Conservation (phyloP, 2,329 filamentous ascomycete genomes). For the Colletotrichum siamense region DNA sequence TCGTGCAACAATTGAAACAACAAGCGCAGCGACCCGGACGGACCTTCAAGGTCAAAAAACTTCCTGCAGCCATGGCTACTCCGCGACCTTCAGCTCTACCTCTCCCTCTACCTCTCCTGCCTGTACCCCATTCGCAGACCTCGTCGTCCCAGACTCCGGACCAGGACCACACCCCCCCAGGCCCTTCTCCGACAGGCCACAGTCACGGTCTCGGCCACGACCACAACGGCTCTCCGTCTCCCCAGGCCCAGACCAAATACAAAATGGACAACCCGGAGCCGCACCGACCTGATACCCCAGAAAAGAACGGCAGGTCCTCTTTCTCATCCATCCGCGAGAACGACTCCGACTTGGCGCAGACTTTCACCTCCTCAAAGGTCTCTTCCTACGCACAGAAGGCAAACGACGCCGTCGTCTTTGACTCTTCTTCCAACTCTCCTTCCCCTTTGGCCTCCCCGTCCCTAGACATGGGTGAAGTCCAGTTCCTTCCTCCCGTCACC, state of each 20-base stretch:
- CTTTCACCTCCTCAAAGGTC: conserved; percentile 67
- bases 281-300: conserved; percentile 32
- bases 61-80: conserved; percentile 20
- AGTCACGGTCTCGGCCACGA: background rate
- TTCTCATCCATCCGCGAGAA: conserved; percentile 69
- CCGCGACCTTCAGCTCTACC: background rate
- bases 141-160: conserved; percentile 19
- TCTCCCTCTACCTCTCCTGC: background rate
- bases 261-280: conserved; percentile 32
- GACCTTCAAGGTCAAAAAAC: conserved; percentile 17
- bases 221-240: background rate
- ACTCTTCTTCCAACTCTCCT: conserved; percentile 53
- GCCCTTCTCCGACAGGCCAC: conserved; percentile 31
- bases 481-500: conserved; percentile 58
- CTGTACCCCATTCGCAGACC: conserved; percentile 6
- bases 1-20: conserved; percentile 21
- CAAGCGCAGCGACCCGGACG: conserved; percentile 17
- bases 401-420: conserved; percentile 56
- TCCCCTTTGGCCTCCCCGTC: conserved; percentile 27
- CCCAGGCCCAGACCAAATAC: conserved; percentile 19
- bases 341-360: conserved; percentile 64
- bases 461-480: conserved; percentile 41
- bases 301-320: conserved; percentile 54
- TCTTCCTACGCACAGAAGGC: conserved; percentile 58
- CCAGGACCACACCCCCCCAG: conserved; percentile 39